phyloP scores from a whole-genome alignment of 1,139 yeast genomes.

The Kodamaea arcana region DNA sequence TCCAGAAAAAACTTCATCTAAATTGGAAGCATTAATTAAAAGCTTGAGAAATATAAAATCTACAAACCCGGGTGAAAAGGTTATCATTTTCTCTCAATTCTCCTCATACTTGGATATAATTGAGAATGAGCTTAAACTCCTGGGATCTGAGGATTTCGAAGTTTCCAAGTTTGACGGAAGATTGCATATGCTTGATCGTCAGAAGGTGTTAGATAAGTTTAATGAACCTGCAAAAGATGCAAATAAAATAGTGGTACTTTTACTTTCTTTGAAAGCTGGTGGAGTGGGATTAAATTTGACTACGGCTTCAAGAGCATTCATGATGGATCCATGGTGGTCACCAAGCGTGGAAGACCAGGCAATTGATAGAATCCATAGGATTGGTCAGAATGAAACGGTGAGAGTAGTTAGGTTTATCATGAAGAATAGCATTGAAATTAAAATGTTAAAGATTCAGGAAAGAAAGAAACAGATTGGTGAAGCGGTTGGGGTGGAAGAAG shows the following conservation, averaged over 20 bases:
- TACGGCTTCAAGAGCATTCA: constrained; percentile 77
- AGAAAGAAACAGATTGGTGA: constrained; percentile 82
- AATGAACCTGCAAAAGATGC: constrained; percentile 22
- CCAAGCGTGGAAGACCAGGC: constrained; percentile 94
- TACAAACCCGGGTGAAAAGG: constrained; percentile 61
- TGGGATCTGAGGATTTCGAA: constrained; percentile 39
- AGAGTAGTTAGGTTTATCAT: constrained; percentile 77
- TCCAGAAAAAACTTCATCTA: constrained; percentile 61
- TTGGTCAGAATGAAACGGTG: constrained; percentile 77
- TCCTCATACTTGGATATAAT: constrained; percentile 78
- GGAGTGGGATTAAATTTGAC: constrained; percentile 93
- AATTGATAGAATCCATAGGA: constrained; percentile 87
- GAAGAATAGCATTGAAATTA: constrained; percentile 82
- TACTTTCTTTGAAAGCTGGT: constrained; percentile 85
- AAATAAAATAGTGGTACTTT: constrained; percentile 49
- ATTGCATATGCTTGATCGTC: constrained; percentile 62
- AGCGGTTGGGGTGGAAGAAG: constrained; percentile 77
- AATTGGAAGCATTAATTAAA: constrained; percentile 63
- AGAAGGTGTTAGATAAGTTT: constrained; percentile 57
- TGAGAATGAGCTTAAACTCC: constrained; percentile 53
- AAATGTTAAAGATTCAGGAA: constrained; percentile 85
- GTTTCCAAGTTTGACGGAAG: constrained; percentile 80
- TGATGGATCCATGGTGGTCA: constrained; percentile 99
- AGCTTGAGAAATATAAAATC: constrained; percentile 54
- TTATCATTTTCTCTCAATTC: constrained; percentile 89